phyloP scores from a whole-genome alignment of 495 filamentous ascomycete genomes.

The Penicillium desertorum region DNA sequence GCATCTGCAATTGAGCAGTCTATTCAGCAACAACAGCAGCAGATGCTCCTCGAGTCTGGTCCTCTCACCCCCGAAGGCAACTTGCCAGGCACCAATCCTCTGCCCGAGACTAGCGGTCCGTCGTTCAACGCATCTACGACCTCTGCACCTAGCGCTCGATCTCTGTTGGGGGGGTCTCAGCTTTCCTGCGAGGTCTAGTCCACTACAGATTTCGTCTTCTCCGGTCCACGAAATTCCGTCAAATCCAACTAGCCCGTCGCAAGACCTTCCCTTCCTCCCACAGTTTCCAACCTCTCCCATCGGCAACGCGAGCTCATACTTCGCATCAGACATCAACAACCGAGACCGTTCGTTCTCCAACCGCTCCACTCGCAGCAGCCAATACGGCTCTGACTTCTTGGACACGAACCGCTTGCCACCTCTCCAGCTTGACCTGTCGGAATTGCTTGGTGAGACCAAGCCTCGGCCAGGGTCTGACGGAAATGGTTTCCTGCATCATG shows the following conservation, averaged over 20 bases:
- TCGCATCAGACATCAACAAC: conserved; percentile 36
- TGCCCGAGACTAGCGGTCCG: conserved; percentile 31
- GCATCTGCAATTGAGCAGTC: conserved; percentile 47
- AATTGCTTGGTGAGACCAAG: conserved; percentile 35
- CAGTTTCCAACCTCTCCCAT: conserved; percentile 42
- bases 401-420: conserved; percentile 37
- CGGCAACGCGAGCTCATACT: conserved; percentile 34
- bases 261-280: conserved; percentile 37
- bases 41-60: conserved; percentile 46
- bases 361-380: conserved; percentile 45
- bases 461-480: conserved; percentile 36
- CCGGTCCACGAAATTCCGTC: conserved; percentile 36
- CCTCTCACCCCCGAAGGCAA: conserved; percentile 51
- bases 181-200: conserved; percentile 44
- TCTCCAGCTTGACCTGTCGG: conserved; percentile 39
- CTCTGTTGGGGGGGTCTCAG: conserved; percentile 43
- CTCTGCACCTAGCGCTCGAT: conserved; percentile 35
- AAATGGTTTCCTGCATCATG: conserved; percentile 32
- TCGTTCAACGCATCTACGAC: conserved; percentile 31
- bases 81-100: conserved; percentile 47
- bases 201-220: conserved; percentile 42
- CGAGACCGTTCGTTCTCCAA: conserved; percentile 52
- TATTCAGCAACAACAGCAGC: conserved; percentile 47
- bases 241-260: conserved; percentile 42
- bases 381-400: conserved; percentile 43